phyloP scores from a whole-genome alignment of 2,329 filamentous ascomycete genomes.

The Paraphoma chrysanthemicola region DNA sequence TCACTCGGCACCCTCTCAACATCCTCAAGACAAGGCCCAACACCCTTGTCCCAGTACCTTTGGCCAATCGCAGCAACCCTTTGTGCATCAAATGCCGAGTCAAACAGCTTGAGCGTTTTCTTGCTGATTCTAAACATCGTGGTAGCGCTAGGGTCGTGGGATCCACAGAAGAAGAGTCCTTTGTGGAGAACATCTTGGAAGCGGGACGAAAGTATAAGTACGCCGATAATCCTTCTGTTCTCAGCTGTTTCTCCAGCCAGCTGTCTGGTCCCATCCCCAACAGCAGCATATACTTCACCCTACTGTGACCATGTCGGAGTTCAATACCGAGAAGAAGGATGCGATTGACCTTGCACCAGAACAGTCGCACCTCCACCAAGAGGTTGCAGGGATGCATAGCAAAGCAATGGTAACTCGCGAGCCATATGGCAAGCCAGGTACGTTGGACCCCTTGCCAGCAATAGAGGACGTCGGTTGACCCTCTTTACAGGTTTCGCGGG shows the following conservation, averaged over 20 bases:
- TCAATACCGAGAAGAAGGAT: slow-evolving; percentile 20
- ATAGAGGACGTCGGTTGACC: slow-evolving; percentile 5
- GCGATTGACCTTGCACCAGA: slow-evolving; percentile 25
- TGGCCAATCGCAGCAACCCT: background rate
- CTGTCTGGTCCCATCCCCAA: background rate
- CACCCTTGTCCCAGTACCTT: too few relatives aligned
- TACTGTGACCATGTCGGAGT: background rate
- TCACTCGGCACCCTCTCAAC: background rate
- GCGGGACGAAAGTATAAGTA: slow-evolving; percentile 6
- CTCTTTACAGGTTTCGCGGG: slow-evolving; percentile 51
- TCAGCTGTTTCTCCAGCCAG: background rate
- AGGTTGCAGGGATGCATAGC: slow-evolving; percentile 21
- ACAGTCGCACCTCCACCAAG: slow-evolving; percentile 25
- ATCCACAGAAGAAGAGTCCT: slow-evolving; percentile 1
- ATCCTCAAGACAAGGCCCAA: background rate
- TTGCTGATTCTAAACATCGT: background rate
- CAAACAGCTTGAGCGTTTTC: background rate
- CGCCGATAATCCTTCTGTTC: background rate
- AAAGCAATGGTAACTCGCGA: slow-evolving; percentile 26
- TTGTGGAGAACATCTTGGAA: background rate
- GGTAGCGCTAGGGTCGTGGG: background rate
- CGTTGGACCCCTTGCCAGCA: background rate
- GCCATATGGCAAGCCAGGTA: slow-evolving; percentile 43
- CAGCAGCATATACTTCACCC: background rate
- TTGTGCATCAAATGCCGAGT: background rate